These are phyloP conservation scores for Lachnellula hyalina DNA, from an alignment of 2,329 filamentous ascomycete species.

Conservation along the genomic window DNA sequence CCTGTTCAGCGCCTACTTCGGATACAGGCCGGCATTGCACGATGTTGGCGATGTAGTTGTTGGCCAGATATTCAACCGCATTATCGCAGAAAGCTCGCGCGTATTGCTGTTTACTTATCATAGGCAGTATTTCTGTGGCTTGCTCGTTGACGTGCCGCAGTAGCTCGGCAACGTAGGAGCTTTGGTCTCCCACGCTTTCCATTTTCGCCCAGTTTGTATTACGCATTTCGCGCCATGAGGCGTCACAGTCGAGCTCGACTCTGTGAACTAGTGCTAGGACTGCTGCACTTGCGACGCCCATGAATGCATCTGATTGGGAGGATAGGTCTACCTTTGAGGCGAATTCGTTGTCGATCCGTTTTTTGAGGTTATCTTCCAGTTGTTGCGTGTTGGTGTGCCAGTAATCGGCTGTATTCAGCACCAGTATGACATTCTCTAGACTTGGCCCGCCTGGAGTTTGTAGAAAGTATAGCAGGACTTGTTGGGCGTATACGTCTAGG, in stretches of 20 bases:
- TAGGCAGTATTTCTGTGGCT: slow-evolving; percentile 66
- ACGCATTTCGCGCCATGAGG: slow-evolving; percentile 93
- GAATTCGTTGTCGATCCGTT: slow-evolving; percentile 77
- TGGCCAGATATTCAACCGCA: slow-evolving; percentile 81
- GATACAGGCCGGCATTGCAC: slow-evolving; percentile 87
- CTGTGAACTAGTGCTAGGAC: slow-evolving; percentile 78
- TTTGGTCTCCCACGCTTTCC: slow-evolving; percentile 90
- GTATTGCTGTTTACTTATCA: slow-evolving; percentile 88
- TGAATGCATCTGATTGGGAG: slow-evolving; percentile 88
- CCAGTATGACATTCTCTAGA: slow-evolving; percentile 74
- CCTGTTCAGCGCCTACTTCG: slow-evolving; percentile 90
- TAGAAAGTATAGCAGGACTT: slow-evolving; percentile 72
- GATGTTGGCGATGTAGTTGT: slow-evolving; percentile 74
- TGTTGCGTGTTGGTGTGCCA: slow-evolving; percentile 92
- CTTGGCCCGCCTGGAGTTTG: slow-evolving; percentile 45
- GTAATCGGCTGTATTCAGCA: slow-evolving; percentile 95
- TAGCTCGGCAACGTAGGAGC: slow-evolving; percentile 82
- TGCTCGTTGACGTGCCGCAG: slow-evolving; percentile 66
- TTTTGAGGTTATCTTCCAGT: slow-evolving; percentile 90
- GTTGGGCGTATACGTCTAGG: slow-evolving; percentile 90
- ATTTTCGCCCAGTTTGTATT: slow-evolving; percentile 94
- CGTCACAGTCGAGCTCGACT: slow-evolving; percentile 77
- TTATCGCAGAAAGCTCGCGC: slow-evolving; percentile 93
- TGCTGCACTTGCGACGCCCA: slow-evolving; percentile 86
- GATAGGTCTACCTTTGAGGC: slow-evolving; percentile 77